Base-by-base conservation (phyloP, 768 basidiomycete species). In the Lactarius indigo region DNA sequence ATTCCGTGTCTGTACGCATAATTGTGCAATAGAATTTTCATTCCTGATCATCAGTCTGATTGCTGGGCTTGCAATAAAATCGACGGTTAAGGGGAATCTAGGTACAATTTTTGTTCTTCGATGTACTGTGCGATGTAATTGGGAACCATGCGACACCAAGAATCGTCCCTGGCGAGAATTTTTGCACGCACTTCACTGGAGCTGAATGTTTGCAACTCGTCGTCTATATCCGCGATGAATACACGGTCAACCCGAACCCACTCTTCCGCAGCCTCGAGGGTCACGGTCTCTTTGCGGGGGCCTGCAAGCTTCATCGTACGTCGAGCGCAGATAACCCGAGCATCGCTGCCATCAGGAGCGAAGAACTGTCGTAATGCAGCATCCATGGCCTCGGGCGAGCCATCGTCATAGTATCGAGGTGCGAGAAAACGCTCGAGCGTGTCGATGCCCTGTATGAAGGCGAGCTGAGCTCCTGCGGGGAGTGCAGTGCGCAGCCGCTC, bases 351-450 rank as follows among this genome's bases (percentile, higher is more conserved):
- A 10, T 77, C 75, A 15, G 81, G 75, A 1, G 82, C 81, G 63
- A 95, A 82, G 77, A 94, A 90, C 2, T 74, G 75, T 23, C 74
- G 78, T 17, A 96, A 78, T 3, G 85, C 79, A 4, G 66, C 63
- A 61, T 77, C 71, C 91, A 95, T 94, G 9, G 76, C 79, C 9
- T 76, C 73, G 61, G 76, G 75, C 15, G 80, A 78, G 59, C 79
- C 74, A 17, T 68, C 66, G 1, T 63, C 52, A 67, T 96, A 97
- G 75, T 93, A 96, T 26, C 84, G 84, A 0, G 88, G 84, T 1
- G 87, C 82, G 61, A 95, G 84, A 64, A 96, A 82, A 8, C 95
- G 87, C 64, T 87, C 84, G 56, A 98, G 82, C 2, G 96, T 98
- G 73, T 97, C 96, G 55, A 85, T 83, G 7, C 96, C 95, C 64